phyloP scores from a whole-genome alignment of 2,329 filamentous ascomycete genomes.

The Penicillium italicum region DNA sequence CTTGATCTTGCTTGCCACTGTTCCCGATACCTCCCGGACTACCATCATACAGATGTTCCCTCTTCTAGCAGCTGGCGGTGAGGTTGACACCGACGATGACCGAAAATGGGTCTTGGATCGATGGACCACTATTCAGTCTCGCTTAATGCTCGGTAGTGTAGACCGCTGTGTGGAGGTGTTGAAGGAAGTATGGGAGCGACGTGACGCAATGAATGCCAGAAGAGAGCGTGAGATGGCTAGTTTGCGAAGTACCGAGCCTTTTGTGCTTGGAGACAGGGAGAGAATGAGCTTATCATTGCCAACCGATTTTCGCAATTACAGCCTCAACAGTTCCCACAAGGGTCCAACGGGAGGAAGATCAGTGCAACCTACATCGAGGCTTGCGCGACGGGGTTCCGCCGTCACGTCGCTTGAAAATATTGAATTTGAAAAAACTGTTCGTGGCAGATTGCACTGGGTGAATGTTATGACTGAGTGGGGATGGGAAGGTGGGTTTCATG shows the following conservation, averaged over 20 bases:
- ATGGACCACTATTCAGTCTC: conserved; percentile 58
- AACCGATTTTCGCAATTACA: conserved; percentile 1
- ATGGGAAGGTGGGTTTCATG: conserved; percentile 61
- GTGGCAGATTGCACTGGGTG: conserved; percentile 64
- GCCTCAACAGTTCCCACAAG: conserved; percentile 28
- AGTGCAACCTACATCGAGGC: conserved; percentile 8
- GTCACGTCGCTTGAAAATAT: conserved; percentile 42
- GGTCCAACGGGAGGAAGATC: conserved; percentile 13
- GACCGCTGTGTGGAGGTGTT: conserved; percentile 63
- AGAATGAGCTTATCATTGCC: not conserved
- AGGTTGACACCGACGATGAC: conserved; percentile 58
- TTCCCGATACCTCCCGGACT: conserved; percentile 59
- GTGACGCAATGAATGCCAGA: conserved; percentile 52
- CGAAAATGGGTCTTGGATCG: conserved; percentile 61
- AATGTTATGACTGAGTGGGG: conserved; percentile 68
- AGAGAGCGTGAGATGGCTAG: conserved; percentile 11
- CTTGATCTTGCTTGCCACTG: conserved; percentile 59
- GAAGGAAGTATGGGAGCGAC: conserved; percentile 63
- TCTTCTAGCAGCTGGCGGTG: conserved; percentile 64
- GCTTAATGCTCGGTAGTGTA: conserved; percentile 65
- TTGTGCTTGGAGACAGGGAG: not conserved
- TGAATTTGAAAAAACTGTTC: conserved; percentile 61
- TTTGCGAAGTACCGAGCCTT: not conserved
- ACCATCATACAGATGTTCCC: conserved; percentile 69
- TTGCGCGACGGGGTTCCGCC: conserved; percentile 27